Base-by-base conservation (phyloP, 1,139 yeast genomes). In the Diutina siamensis region DNA sequence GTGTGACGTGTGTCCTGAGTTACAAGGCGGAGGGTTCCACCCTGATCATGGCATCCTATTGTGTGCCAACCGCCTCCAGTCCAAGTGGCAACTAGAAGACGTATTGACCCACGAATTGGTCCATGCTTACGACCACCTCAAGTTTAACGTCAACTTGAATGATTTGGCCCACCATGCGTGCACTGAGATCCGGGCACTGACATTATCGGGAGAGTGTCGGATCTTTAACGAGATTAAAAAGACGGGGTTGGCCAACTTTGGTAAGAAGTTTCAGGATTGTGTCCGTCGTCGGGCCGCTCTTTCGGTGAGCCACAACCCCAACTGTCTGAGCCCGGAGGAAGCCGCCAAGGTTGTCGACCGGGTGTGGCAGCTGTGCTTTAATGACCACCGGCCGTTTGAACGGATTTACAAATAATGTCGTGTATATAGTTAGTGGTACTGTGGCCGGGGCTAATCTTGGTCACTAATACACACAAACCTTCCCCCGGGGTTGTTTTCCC, bases 351-450 rank as follows among this genome's bases (percentile, higher is more conserved):
- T 79, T 4, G 97, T 94, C 2, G 78, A 83, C 52, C 81, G 83
- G 50, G 97, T 92, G 10, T 92, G 95, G 83, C 84, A 82, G 51
- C 82, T 94, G 32, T 92, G 99, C 59, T 94, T 88, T 60, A 81
- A 80, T 57, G 98, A 92, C 59, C 92, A 98, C 2, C 71, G 99
- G 55, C 98, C 98, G 0, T 92, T 87, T 62, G 98, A 92, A 56
- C 80, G 87, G 56, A 88, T 89, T 28, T 89, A 86, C 59, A 68
- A 83, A 52, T 83, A 49, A 44, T 20, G 33, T 45, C 42, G 28
- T 25, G 10, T 25, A 25, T 25, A 25, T 5, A 25, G 28, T n/a
- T n/a, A n/a, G n/a, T n/a, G n/a, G n/a, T n/a, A n/a, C n/a, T n/a
- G n/a, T n/a, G n/a, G n/a, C n/a, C n/a, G n/a, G n/a, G n/a, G n/a